Evolutionary conservation across 768 basidiomycete genomes (phyloP), one percentile per base, ranked within the genome.

Genomic region (Xerocomellus amylosporus): DNA sequence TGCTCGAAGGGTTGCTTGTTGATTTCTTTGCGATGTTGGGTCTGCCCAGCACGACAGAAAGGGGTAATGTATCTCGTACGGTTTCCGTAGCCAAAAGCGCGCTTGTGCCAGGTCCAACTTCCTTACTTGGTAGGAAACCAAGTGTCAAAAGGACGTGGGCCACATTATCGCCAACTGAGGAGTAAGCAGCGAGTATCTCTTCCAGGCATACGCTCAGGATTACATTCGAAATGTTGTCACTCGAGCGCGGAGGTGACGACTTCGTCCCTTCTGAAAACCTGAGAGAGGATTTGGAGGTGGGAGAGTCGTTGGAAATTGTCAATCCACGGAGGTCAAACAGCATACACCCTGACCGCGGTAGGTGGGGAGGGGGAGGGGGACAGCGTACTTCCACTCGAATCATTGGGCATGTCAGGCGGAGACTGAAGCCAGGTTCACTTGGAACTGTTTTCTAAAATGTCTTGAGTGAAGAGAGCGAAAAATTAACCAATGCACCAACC

Each of bases 381-480:
- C 82, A 85, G 44, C 88, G 82, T 46, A 87, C 64, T 65, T 93
- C 81, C 20, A 87, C 42, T 19, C 93, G 83, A 42, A 93, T 64
- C 71, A 86, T 74, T 14, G 81, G 71, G 31, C 85, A 75, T 19
- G 66, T 68, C 38, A 88, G 59, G 2, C 64, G 62, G 3, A 81
- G 40, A 45, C 62, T 59, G 26, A 66, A 37, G 20, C 30, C 36
- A 40, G 58, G 17, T 50, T 47, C 34, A 30, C 44, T 47, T 43
- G 47, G 26, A 9, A n/a, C 24, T 40, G 40, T 45, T 42, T 49
- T 58, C 64, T 66, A 43, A 9, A 54, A 40, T 19, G 14, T 12
- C 26, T 22, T 61, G 8, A 68, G 50, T 42, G 37, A 55, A 33
- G 22, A 37, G 20, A 38, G 36, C 5, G 42, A 37, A 37, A 39